Evolutionary conservation across 2,329 filamentous ascomycete genomes (phyloP).

Genomic region (Emergomyces africanus): DNA sequence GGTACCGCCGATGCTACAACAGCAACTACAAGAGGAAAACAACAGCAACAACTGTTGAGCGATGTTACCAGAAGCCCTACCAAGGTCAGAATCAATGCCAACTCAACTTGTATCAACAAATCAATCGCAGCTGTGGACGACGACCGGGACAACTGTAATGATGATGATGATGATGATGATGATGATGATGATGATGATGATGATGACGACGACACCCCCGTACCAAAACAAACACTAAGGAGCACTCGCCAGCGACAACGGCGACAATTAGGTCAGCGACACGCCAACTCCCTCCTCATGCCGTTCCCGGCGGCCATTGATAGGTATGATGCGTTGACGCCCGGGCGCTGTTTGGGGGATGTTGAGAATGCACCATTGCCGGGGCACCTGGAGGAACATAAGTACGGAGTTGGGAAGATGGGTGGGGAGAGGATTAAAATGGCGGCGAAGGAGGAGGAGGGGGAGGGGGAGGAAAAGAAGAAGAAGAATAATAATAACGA

Average conservation of each 20-base stretch:
- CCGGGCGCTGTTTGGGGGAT: background rate
- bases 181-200: background rate
- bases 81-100: background rate
- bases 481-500: background rate
- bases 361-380: conserved; percentile 1
- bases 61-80: too few relatives aligned
- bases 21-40: too few relatives aligned
- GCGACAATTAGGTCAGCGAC: background rate
- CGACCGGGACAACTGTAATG: background rate
- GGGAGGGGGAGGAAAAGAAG: too few relatives aligned
- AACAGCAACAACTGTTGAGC: too few relatives aligned
- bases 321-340: background rate
- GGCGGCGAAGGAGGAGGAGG: background rate
- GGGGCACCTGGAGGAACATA: background rate
- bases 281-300: background rate
- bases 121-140: background rate
- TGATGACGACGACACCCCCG: background rate
- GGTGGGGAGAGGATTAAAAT: background rate
- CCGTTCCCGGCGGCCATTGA: background rate
- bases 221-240: background rate
- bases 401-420: background rate
- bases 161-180: background rate
- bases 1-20: too few relatives aligned
- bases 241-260: background rate
- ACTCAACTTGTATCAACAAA: background rate